These are phyloP conservation scores for Dryadomyces quercus-mongolicae DNA, from an alignment of 2,329 filamentous ascomycete species.

Conservation along the genomic window DNA sequence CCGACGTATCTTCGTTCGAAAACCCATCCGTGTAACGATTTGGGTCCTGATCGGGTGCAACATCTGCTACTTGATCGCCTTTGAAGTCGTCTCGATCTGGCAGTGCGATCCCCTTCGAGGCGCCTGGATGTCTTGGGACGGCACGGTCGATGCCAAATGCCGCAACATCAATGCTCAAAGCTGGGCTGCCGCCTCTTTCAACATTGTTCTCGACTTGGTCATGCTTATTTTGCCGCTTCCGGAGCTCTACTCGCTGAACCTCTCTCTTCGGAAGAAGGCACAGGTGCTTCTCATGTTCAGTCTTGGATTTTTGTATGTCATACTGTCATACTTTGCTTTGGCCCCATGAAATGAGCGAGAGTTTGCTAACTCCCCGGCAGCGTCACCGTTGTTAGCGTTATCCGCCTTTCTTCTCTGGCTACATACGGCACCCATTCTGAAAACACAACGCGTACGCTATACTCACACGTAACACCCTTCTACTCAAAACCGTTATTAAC, in stretches of 20 bases:
- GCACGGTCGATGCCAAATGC: slow-evolving; percentile 18
- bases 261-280: slow-evolving; percentile 19
- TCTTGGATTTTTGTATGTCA: slow-evolving; percentile 18
- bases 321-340: too few relatives aligned
- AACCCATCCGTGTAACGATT: slow-evolving; percentile 14
- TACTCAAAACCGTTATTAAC: background rate
- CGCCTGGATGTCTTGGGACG: slow-evolving; percentile 21
- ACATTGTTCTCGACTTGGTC: slow-evolving; percentile 19
- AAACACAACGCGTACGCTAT: background rate
- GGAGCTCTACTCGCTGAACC: slow-evolving; percentile 16
- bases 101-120: slow-evolving; percentile 19
- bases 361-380: background rate
- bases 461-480: background rate
- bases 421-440: background rate
- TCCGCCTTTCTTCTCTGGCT: slow-evolving; percentile 10
- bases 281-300: slow-evolving; percentile 24
- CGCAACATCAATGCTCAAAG: slow-evolving; percentile 20
- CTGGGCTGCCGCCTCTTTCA: slow-evolving; percentile 20
- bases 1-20: slow-evolving; percentile 20
- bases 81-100: slow-evolving; percentile 17
- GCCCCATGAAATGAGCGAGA: background rate
- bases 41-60: slow-evolving; percentile 19
- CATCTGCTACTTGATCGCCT: slow-evolving; percentile 14
- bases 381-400: slow-evolving; percentile 18
- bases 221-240: slow-evolving; percentile 21